Evolutionary conservation across 1,284 basidiomycete species (phyloP), one percentile per base, ranked within the genome.

Genomic region (Moesziomyces sp.): DNA sequence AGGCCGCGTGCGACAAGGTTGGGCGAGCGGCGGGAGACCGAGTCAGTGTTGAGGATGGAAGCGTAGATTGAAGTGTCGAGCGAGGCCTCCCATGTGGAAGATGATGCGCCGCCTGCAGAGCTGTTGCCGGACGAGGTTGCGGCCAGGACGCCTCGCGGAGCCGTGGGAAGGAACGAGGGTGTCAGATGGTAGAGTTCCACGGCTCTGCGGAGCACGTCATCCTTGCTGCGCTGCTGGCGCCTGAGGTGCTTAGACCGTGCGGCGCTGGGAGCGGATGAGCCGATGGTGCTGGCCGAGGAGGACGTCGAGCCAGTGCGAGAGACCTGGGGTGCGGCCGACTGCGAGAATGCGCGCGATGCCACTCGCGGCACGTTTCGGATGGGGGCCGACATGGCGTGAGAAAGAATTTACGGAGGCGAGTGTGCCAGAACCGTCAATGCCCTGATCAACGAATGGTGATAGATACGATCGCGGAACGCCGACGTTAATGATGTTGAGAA

Each of bases 161-260:
- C 68, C n/a, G 57, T 64, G 13, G 81, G 81, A 50, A 77, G 76
- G 60, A 83, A 84, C 23, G 66, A 68, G 1, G 76, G 73, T 8
- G 80, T 70, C 34, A 81, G 56, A 53, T 84, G 82, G 60, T 83
- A 84, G 51, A 84, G 73, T 46, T 80, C 66, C 40, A 84, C 74
- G 2, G 82, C 82, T 23, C 67, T 63, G 47, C 81, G 73, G 24
- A 83, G 64, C 11, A 75, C 54, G 11, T 61, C 62, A 49, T 83
- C 77, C 42, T 73, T 74, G 48, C 59, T 58, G 10, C 50, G 34
- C 64, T 58, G 53, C 38, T 60, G 58, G 34, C 51, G 48, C 51
- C 55, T 74, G 45, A 47, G 49, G 59, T 46, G 48, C 49, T 67
- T 62, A 30, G 56, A 45, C 2, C 56, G 52, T 0, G 49, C 52